phyloP scores from a whole-genome alignment of 2,329 filamentous ascomycete species.

The Aspergillus fischeri region DNA sequence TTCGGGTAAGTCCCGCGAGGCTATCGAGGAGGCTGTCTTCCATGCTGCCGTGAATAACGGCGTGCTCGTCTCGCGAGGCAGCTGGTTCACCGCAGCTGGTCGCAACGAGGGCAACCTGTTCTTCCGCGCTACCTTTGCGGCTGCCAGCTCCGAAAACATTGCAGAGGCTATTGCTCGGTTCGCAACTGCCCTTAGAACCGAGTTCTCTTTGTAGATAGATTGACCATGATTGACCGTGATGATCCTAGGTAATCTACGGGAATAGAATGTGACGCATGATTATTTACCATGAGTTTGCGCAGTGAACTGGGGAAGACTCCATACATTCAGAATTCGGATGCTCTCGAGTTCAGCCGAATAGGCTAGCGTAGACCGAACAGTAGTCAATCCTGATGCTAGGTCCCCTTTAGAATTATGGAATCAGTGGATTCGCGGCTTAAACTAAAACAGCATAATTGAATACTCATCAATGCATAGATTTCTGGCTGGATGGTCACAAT shows the following conservation, averaged over 20 bases:
- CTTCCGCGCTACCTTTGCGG: conserved; percentile 86
- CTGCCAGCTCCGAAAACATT: conserved; percentile 69
- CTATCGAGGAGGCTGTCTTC: conserved; percentile 84
- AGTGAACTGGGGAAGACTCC: background rate
- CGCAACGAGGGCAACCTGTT: conserved; percentile 63
- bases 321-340: background rate
- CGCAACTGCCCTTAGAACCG: conserved; percentile 65
- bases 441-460: too few species aligned
- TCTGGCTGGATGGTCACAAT: too few species aligned
- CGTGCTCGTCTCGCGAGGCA: conserved; percentile 77
- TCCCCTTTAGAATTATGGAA: too few species aligned
- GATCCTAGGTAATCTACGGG: background rate
- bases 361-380: too few species aligned
- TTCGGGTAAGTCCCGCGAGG: conserved; percentile 34
- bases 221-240: background rate
- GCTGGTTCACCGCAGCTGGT: conserved; percentile 82
- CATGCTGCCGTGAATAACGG: conserved; percentile 68
- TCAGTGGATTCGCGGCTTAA: too few species aligned
- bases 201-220: conserved; percentile 48
- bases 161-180: conserved; percentile 69
- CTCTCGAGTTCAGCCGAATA: background rate
- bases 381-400: too few species aligned
- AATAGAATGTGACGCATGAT: background rate
- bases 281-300: background rate
- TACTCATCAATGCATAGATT: too few species aligned